Conservation (phyloP, 495 filamentous ascomycete genomes). For the Penicillium verhagenii region DNA sequence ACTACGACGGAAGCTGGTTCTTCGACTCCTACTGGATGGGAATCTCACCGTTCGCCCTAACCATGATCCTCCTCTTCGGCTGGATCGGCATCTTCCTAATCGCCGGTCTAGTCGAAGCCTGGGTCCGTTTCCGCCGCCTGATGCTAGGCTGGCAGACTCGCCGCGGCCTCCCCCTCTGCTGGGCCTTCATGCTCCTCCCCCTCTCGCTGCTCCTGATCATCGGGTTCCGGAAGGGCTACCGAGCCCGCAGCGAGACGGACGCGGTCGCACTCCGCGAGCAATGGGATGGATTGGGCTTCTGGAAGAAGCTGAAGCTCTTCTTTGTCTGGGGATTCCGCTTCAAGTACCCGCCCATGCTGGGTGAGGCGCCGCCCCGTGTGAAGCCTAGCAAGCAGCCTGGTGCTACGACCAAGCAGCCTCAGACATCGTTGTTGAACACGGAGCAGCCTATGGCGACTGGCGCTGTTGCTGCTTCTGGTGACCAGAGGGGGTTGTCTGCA, state of each 20-base stretch:
- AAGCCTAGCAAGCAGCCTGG: constrained; percentile 26
- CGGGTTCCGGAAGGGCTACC: constrained; percentile 39
- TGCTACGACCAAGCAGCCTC: constrained; percentile 9
- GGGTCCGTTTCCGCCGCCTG: constrained; percentile 50
- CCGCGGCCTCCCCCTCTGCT: constrained; percentile 48
- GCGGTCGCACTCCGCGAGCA: constrained; percentile 37
- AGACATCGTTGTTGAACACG: constrained; percentile 16
- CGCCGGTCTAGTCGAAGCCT: constrained; percentile 49
- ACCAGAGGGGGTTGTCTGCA: not conserved
- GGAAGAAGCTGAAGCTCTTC: constrained; percentile 44
- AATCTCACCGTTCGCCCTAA: constrained; percentile 31
- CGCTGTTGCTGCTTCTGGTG: not conserved
- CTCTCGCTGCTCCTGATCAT: constrained; percentile 40
- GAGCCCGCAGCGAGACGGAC: constrained; percentile 39
- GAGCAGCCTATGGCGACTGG: constrained; percentile 3
- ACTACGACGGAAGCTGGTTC: constrained; percentile 26
- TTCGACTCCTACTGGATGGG: constrained; percentile 23
- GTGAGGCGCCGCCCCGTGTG: constrained; percentile 30
- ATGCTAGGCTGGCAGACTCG: constrained; percentile 50
- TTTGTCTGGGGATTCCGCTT: constrained; percentile 51
- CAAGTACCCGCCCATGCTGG: constrained; percentile 42
- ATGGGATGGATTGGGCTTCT: constrained; percentile 41
- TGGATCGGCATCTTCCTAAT: constrained; percentile 44
- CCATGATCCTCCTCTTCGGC: constrained; percentile 39
- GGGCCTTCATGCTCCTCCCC: constrained; percentile 36